Conservation (phyloP, 2,329 filamentous ascomycete genomes). For the Fusarium avenaceum region DNA sequence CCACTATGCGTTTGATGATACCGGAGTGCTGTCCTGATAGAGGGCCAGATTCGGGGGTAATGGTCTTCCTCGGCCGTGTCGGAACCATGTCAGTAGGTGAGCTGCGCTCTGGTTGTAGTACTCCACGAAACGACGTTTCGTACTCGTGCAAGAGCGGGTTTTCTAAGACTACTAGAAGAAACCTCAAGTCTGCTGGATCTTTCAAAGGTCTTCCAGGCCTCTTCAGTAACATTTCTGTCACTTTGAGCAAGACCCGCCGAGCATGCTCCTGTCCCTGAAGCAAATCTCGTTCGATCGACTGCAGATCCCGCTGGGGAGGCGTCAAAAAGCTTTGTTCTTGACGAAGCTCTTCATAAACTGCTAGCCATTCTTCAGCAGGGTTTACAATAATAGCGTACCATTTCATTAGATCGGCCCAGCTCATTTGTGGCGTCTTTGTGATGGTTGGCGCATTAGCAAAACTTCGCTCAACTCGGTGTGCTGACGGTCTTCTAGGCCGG, state of each 20-base stretch:
- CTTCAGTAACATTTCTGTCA: constrained; percentile 83
- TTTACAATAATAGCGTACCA: constrained; percentile 82
- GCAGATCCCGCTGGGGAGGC: constrained; percentile 55
- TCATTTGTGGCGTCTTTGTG: constrained; percentile 72
- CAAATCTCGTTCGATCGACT: constrained; percentile 62
- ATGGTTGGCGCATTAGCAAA: constrained; percentile 30
- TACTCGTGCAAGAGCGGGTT: constrained; percentile 79
- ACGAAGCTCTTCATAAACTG: constrained; percentile 67
- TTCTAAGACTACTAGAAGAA: constrained; percentile 80
- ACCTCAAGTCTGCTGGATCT: constrained; percentile 78
- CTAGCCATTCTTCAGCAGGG: constrained; percentile 76
- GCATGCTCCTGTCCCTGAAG: constrained; percentile 75
- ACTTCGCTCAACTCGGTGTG: constrained; percentile 35
- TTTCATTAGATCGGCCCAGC: constrained; percentile 77
- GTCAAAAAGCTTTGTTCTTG: constrained; percentile 48
- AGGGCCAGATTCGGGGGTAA: constrained; percentile 56
- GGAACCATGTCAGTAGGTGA: constrained; percentile 14
- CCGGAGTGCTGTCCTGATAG: constrained; percentile 79
- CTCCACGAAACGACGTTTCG: constrained; percentile 57
- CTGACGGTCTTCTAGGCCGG: constrained; percentile 34
- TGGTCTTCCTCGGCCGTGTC: constrained; percentile 33
- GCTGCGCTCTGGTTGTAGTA: constrained; percentile 53
- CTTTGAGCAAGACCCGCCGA: constrained; percentile 79
- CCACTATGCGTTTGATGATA: constrained; percentile 86
- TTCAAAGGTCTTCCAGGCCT: constrained; percentile 78